Evolutionary conservation across 257 asterid species (phyloP).

Genomic region (Primulina eburnea): DNA sequence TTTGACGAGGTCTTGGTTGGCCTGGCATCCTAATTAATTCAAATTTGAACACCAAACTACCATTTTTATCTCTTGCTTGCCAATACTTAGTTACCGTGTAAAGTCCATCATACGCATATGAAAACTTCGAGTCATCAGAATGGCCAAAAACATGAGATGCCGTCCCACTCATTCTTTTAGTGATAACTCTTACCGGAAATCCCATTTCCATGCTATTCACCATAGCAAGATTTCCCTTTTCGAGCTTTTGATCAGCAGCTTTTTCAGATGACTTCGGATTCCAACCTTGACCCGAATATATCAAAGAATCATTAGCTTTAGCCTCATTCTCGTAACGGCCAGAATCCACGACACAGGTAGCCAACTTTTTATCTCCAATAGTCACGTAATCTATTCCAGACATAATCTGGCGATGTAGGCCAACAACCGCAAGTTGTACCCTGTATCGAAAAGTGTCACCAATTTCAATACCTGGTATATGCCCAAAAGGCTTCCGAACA

Average conservation of each 20-base stretch:
- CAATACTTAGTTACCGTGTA: conserved; percentile 43
- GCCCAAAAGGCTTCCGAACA: conserved; percentile 40
- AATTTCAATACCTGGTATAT: conserved; percentile 61
- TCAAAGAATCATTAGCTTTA: conserved; percentile 33
- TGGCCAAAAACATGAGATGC: conserved; percentile 11
- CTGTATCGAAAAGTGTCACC: conserved; percentile 70
- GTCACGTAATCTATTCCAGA: conserved; percentile 53
- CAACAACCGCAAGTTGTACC: conserved; percentile 58
- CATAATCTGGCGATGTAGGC: conserved; percentile 45
- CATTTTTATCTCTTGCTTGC: conserved; percentile 37
- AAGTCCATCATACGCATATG: conserved; percentile 64
- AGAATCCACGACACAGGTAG: conserved; percentile 67
- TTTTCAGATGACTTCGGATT: conserved; percentile 27
- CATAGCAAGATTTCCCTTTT: conserved; percentile 67
- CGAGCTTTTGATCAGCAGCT: conserved; percentile 61
- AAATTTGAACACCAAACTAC: conserved; percentile 59
- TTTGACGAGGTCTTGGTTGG: conserved; percentile 37
- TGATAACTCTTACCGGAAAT: conserved; percentile 65
- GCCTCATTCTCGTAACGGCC: conserved; percentile 50
- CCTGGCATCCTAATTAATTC: conserved; percentile 48
- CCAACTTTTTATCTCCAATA: conserved; percentile 34
- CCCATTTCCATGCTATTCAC: conserved; percentile 42
- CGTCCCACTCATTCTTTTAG: conserved; percentile 33
- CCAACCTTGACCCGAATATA: conserved; percentile 79
- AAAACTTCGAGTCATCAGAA: conserved; percentile 20